Percentiles rank a stretch among this genome's conserved stretches.
phyloP scores from a whole-genome alignment of 345 rosid genomes.

The Salix caprea region DNA sequence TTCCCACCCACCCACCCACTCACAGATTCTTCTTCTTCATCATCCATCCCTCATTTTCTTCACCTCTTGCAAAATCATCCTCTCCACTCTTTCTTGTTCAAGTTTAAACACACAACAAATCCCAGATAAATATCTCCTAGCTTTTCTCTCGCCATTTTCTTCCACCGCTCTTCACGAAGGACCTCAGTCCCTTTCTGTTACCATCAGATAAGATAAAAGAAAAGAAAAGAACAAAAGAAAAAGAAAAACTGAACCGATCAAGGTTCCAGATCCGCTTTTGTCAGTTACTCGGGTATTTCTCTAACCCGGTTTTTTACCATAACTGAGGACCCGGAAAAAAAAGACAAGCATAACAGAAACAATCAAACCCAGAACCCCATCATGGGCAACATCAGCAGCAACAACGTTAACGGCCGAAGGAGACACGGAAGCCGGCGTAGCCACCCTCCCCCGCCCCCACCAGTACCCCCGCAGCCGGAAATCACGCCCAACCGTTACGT shows the following conservation, averaged over 20 bases:
- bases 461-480: conserved; percentile 62
- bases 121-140: background rate
- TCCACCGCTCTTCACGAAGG: background rate
- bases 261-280: background rate
- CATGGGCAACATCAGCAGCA: conserved; percentile 74
- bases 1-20: background rate
- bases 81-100: background rate
- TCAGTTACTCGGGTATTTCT: background rate
- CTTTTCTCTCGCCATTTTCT: background rate
- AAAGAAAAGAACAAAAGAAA: background rate
- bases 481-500: conserved; percentile 64
- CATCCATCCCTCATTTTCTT: background rate
- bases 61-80: background rate
- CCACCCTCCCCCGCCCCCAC: conserved; percentile 46
- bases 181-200: background rate
- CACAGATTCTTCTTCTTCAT: conserved; percentile 12
- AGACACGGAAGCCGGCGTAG: conserved; percentile 45
- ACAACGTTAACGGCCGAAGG: conserved; percentile 51
- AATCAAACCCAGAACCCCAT: background rate
- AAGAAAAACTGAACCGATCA: background rate
- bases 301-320: background rate
- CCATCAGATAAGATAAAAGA: background rate
- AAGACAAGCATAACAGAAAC: background rate
- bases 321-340: background rate
- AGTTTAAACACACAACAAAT: background rate